A percentile compares a stretch with the other conserved stretches of the same genome.
phyloP scores from a whole-genome alignment of 805 yeast species.

The Candida germanica region DNA sequence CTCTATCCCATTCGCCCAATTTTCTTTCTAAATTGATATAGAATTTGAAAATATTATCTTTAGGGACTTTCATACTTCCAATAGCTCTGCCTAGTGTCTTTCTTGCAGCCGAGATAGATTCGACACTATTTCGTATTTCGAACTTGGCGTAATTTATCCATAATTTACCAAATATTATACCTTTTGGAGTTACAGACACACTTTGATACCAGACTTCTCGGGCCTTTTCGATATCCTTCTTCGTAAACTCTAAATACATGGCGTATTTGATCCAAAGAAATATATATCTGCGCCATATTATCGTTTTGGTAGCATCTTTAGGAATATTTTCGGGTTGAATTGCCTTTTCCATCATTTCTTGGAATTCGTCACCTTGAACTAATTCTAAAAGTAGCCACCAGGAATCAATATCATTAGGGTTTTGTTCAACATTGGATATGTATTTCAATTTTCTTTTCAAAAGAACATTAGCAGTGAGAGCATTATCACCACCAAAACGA shows the following conservation, averaged over 20 bases:
- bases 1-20: conserved; percentile 78
- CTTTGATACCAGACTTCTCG: conserved; percentile 51
- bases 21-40: conserved; percentile 68
- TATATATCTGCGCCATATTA: conserved; percentile 66
- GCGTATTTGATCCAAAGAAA: conserved; percentile 69
- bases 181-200: conserved; percentile 48
- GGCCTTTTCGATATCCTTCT: conserved; percentile 42
- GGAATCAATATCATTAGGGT: conserved; percentile 62
- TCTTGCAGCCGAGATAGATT: conserved; percentile 49
- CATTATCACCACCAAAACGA: conserved; percentile 60
- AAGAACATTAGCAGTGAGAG: conserved; percentile 40
- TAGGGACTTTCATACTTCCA: conserved; percentile 45
- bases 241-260: conserved; percentile 53
- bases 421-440: conserved; percentile 41
- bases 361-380: conserved; percentile 35
- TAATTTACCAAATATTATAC: conserved; percentile 64
- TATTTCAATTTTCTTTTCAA: conserved; percentile 55
- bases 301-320: conserved; percentile 22
- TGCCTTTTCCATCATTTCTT: conserved; percentile 42
- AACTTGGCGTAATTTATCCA: conserved; percentile 75
- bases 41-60: conserved; percentile 51
- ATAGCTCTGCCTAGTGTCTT: conserved; percentile 68
- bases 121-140: conserved; percentile 57
- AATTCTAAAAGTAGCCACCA: conserved; percentile 79
- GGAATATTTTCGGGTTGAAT: conserved; percentile 34